Percentiles rank a stretch among this genome's conserved stretches.
phyloP scores from a whole-genome alignment of 306 rosid genomes.

The Abrus pulchellus region DNA sequence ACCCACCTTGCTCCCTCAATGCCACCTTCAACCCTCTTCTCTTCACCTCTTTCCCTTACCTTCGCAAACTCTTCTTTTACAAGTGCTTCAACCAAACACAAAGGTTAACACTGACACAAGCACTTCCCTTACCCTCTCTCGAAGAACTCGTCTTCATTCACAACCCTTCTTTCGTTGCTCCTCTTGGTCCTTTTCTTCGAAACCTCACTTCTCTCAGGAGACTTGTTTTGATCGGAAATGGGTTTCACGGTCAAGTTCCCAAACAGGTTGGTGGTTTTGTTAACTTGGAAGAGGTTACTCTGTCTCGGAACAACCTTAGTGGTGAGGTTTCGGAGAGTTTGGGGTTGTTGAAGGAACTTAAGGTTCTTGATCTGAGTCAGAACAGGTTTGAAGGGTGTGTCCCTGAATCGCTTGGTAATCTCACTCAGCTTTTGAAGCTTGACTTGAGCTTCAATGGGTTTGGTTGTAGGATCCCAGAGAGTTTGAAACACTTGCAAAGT shows the following conservation, averaged over 20 bases:
- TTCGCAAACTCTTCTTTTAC: slow-evolving; percentile 83
- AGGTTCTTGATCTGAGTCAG: slow-evolving; percentile 71
- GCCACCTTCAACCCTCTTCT: slow-evolving; percentile 66
- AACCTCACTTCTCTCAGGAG: slow-evolving; percentile 64
- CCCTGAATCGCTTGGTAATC: slow-evolving; percentile 57
- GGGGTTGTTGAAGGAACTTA: slow-evolving; percentile 51
- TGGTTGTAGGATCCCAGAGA: slow-evolving; percentile 67
- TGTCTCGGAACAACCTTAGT: slow-evolving; percentile 63
- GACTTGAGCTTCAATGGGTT: slow-evolving; percentile 70
- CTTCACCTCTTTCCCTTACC: slow-evolving; percentile 67
- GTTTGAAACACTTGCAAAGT: slow-evolving; percentile 48
- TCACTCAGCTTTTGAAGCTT: slow-evolving; percentile 70
- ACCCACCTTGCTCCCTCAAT: slow-evolving; percentile 73
- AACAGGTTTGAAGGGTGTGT: slow-evolving; percentile 57
- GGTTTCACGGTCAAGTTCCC: slow-evolving; percentile 63
- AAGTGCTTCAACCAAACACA: slow-evolving; percentile 69
- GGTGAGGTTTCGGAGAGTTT: slow-evolving; percentile 61
- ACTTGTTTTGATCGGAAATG: slow-evolving; percentile 67
- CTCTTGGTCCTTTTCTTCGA: slow-evolving; percentile 52
- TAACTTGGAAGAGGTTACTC: slow-evolving; percentile 72
- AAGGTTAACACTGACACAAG: background rate
- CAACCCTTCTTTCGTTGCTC: slow-evolving; percentile 62
- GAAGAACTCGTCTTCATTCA: slow-evolving; percentile 79
- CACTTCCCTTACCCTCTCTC: slow-evolving; percentile 37
- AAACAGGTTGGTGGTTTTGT: slow-evolving; percentile 1